Conservation (phyloP, 768 basidiomycete species). For the Mycena crocata region DNA sequence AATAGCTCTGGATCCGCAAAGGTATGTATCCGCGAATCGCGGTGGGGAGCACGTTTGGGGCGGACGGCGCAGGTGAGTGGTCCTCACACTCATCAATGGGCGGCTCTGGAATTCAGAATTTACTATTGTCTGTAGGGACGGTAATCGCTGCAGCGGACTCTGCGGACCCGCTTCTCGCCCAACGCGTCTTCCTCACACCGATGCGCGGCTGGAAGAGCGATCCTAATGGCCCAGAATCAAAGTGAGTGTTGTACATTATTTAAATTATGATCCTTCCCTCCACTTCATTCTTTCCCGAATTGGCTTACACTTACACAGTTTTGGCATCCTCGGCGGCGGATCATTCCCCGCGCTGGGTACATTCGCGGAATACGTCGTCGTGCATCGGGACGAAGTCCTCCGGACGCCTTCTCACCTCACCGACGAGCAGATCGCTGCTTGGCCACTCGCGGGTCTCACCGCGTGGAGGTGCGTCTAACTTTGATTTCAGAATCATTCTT, state of each 20-base stretch:
- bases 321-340: slow-evolving; percentile 75
- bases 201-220: slow-evolving; percentile 80
- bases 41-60: slow-evolving; percentile 71
- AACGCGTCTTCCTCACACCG: slow-evolving; percentile 81
- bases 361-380: slow-evolving; percentile 80
- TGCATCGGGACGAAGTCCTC: slow-evolving; percentile 77
- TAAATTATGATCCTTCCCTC: too few relatives aligned
- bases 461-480: slow-evolving; percentile 82
- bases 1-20: slow-evolving; percentile 79
- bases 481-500: too few relatives aligned
- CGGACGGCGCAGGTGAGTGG: slow-evolving; percentile 78
- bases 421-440: slow-evolving; percentile 77
- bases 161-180: slow-evolving; percentile 66
- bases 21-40: slow-evolving; percentile 75
- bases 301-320: slow-evolving; percentile 47
- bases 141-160: slow-evolving; percentile 68
- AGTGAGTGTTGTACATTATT: slow-evolving; percentile 50
- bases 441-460: slow-evolving; percentile 83
- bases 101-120: too few relatives aligned
- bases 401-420: slow-evolving; percentile 73
- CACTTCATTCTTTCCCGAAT: not conserved
- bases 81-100: too few relatives aligned
- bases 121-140: slow-evolving; percentile 54
- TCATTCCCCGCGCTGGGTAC: slow-evolving; percentile 70
- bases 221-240: slow-evolving; percentile 73